Base-by-base conservation (phyloP, 768 basidiomycete species). In the Dioszegia crocea region DNA sequence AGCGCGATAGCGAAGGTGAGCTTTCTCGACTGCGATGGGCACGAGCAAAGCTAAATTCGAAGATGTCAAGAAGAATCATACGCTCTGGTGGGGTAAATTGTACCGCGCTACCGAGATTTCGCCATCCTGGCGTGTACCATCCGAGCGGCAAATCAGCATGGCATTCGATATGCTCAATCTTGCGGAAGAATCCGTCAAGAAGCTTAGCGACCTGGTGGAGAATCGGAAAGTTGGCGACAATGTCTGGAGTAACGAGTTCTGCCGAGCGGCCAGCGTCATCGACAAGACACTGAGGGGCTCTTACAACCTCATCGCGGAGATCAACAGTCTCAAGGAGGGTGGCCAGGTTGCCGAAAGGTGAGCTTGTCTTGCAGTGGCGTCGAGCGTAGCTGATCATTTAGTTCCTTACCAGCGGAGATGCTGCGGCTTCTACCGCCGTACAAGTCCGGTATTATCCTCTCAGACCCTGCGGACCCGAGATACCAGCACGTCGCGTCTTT, bases 191-290 rank as follows among this genome's bases (percentile, higher is more conserved):
- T 50, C 59, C 12, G 59, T 90, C 43, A 71, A 65, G 19, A 73
- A 71, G 14, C 78, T 93, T 44, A 84, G 89, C 59, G 61, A 59
- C 2, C 76, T 91, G 9, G 78, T 91, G 6, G 78, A 78, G 79
- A 45, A 83, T 83, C 83, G 74, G 6, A 81, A 83, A 8, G 76
- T 77, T 14, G 39, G 56, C 45, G 82, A 76, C 46, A 89, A 89
- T 84, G 84, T 88, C 16, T 92, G 89, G 89, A 82, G 86, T 12
- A 91, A 89, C 74, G 88, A 91, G 63, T 89, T 91, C 70, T 91
- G 89, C 78, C 83, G 89, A 82, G 85, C 76, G 59, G 80, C 89
- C 49, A 87, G 83, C 62, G 80, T 88, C 50, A 84, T 91, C 51
- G 85, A 86, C 56, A 85, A 87, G 68, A 85, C 86, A 0, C 86